Evolutionary conservation across 1,139 yeast species (phyloP).

Genomic region (Taphrina betulina): DNA sequence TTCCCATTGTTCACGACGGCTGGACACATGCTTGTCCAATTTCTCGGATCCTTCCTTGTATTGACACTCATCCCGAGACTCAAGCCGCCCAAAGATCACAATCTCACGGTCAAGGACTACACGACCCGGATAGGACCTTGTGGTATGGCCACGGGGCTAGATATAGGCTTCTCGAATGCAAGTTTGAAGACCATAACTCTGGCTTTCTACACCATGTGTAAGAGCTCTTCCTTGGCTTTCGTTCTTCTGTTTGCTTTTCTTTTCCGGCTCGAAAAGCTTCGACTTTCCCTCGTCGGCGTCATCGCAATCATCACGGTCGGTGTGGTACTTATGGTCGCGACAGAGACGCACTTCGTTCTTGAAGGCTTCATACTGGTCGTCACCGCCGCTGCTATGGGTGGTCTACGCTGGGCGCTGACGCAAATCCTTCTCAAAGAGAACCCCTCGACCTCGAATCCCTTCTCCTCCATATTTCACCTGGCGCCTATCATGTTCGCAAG

Average conservation of each 20-base stretch:
- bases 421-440: constrained; percentile 70
- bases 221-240: constrained; percentile 80
- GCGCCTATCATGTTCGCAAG: constrained; percentile 78
- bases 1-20: constrained; percentile 84
- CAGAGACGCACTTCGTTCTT: constrained; percentile 46
- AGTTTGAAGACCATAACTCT: constrained; percentile 76
- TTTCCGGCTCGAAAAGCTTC: constrained; percentile 70
- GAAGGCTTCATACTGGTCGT: constrained; percentile 60
- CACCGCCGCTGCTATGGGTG: constrained; percentile 76
- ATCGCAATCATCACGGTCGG: constrained; percentile 77
- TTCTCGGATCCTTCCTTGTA: constrained; percentile 50
- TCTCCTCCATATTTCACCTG: constrained; percentile 75
- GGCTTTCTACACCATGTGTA: constrained; percentile 88
- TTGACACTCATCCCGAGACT: constrained; percentile 53
- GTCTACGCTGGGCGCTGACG: constrained; percentile 92
- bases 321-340: constrained; percentile 81
- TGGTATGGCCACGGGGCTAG: constrained; percentile 84
- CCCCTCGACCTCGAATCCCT: constrained; percentile 65
- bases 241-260: constrained; percentile 82
- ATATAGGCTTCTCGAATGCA: constrained; percentile 87
- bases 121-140: constrained; percentile 69
- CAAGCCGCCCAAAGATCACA: constrained; percentile 47
- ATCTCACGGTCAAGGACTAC: constrained; percentile 34
- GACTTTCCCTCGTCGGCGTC: constrained; percentile 63
- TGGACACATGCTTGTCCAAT: constrained; percentile 71